A percentile compares a stretch with the other conserved stretches of the same genome.
phyloP scores from a whole-genome alignment of 2,329 filamentous ascomycete species.

The Emydomyces testavorans region DNA sequence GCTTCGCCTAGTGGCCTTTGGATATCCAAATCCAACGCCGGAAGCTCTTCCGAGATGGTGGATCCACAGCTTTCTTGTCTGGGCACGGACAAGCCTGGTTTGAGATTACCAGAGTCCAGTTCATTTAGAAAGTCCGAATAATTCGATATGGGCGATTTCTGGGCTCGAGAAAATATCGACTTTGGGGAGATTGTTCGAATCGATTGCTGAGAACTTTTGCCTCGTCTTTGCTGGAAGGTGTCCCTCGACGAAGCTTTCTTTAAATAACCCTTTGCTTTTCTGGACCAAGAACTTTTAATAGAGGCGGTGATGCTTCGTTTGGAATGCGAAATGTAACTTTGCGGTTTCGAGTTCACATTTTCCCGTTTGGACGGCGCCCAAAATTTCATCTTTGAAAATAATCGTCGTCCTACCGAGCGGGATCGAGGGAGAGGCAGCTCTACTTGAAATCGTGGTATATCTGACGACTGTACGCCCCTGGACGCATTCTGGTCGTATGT shows the following conservation, averaged over 20 bases:
- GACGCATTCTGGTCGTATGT: neutral
- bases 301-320: slow-evolving; percentile 11
- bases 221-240: neutral
- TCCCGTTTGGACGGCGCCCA: slow-evolving; percentile 1
- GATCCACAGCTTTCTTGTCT: neutral
- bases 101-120: neutral
- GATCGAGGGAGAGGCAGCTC: slow-evolving; percentile 7
- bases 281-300: slow-evolving; percentile 9
- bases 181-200: slow-evolving; percentile 7
- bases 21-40: slow-evolving; percentile 6
- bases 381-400: slow-evolving; percentile 6
- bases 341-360: slow-evolving; percentile 2
- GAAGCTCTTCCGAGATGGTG: slow-evolving; percentile 1
- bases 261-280: slow-evolving; percentile 2
- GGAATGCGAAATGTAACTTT: slow-evolving; percentile 6
- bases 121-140: slow-evolving; percentile 7
- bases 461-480: slow-evolving; percentile 4
- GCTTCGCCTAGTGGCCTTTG: slow-evolving; percentile 4
- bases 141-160: slow-evolving; percentile 9
- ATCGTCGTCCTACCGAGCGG: slow-evolving; percentile 5
- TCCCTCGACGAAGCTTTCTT: neutral
- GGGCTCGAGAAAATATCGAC: slow-evolving; percentile 7
- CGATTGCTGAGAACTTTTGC: slow-evolving; percentile 5
- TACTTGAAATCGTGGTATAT: slow-evolving; percentile 7
- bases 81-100: neutral